A percentile compares a stretch with the other conserved stretches of the same genome.
Evolutionary conservation across 345 rosid genomes (phyloP).

Genomic region (Tarenaya hassleriana): DNA sequence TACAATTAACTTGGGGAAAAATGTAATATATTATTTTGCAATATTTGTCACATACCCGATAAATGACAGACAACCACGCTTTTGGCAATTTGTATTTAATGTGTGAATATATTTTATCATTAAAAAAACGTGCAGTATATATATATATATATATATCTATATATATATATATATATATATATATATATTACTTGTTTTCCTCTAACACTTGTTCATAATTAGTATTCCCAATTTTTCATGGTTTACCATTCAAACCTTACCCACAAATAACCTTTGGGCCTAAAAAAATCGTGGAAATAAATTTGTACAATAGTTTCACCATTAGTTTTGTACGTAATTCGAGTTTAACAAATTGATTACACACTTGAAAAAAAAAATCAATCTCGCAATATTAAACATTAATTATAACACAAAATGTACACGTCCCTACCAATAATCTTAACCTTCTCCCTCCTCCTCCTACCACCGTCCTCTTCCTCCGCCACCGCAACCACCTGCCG

Average conservation of each 20-base stretch:
- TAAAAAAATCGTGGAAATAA: conserved; percentile 5
- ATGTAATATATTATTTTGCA: too few species aligned
- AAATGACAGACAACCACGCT: too few species aligned
- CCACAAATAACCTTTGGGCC: conserved; percentile 6
- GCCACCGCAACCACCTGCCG: not conserved
- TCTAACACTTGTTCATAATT: not conserved
- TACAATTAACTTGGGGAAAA: too few species aligned
- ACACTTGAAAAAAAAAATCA: not conserved
- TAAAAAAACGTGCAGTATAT: too few species aligned
- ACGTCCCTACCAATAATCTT: conserved; percentile 8
- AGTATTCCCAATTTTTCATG: not conserved
- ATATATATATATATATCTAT: too few species aligned
- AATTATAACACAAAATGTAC: conserved; percentile 9
- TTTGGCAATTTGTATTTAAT: too few species aligned
- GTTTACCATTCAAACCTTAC: not conserved
- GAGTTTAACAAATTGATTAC: too few species aligned
- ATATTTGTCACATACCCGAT: too few species aligned
- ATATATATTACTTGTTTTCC: too few species aligned
- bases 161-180: too few species aligned
- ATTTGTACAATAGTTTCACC: not conserved
- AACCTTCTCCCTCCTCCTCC: conserved; percentile 15
- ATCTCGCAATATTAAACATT: not conserved
- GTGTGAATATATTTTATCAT: too few species aligned
- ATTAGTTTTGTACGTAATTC: not conserved
- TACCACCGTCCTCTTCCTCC: conserved; percentile 6